Evolutionary conservation across 2,329 filamentous ascomycete genomes (phyloP), one percentile per base, ranked within the genome.

Genomic region (Pseudogymnoascus sp.): DNA sequence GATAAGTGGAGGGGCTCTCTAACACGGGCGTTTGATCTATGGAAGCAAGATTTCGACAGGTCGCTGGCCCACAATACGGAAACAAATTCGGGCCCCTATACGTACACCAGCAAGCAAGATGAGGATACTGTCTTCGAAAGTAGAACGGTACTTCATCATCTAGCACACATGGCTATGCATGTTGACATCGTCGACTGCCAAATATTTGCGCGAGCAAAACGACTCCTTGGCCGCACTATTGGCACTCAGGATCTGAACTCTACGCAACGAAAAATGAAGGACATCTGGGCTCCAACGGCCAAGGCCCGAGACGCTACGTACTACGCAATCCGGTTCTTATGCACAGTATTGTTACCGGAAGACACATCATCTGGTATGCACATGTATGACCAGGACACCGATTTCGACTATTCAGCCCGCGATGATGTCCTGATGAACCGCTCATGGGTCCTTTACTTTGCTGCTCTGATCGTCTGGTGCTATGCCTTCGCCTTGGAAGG

Each of bases 111-210:
- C 46, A 86, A 88, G 69, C 85, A 89, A 65, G 88, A 88, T 69
- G 81, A 85, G 64, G 84, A 81, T 63, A 77, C 84, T 12, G 87
- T 96, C 31, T 93, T 95, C 69, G 91, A 97, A 73, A 92, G 89
- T 66, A 86, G 91, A 18, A 96, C 89, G 2, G 93, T 96, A 28
- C 80, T 97, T 49, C 93, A 97, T 72, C 91, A 96, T 70, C 80
- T 99, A 11, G 95, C 95, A 0, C 95, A 97, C 75, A 97, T 99
- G 91, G 91, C 92, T 2, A 96, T 96, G 84, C 92, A 97, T 72
- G 92, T 96, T 23, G 93, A 97, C 72, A 91, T 97, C 62, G 90
- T 96, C n/a, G 93, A 97, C 74, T 93, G 92, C 71, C 93, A 97
- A 76, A 96, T 97, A 68, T 97, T 95, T 74, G 95, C 93, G 4